Evolutionary conservation across 2,329 filamentous ascomycete species (phyloP), one percentile per base, ranked within the genome.

Genomic region (Capronia epimyces): DNA sequence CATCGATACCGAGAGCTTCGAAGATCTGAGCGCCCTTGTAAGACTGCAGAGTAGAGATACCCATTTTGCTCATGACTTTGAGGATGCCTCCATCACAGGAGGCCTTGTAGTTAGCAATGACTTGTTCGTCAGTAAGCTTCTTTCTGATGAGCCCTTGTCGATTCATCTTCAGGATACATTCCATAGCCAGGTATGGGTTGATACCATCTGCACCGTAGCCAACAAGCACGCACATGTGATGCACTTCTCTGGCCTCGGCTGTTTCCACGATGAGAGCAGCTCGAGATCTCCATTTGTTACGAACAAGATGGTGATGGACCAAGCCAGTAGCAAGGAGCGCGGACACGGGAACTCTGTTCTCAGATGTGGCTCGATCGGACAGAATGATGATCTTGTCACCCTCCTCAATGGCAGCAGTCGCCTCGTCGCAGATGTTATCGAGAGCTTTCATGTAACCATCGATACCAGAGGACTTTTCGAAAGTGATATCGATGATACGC

Each of bases 51-150:
- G 91, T 97, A 5, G 91, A 96, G 59, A 97, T 97, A 75, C 91
- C 91, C 91, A 97, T 97, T 78, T 97, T 97, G 69, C 86, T 93
- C 91, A 97, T 97, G 68, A 97, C 91, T 72, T 97, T 97, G 58
- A 97, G 77, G 58, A 97, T 95, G 74, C 91, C 91, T 65, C 91
- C 91, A 62, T 96, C 90, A 63, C 87, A 91, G 56, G 91, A 96
- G 70, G 94, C 87, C 74, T 94, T 95, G 79, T 96, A 97, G 75
- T 97, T 97, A 63, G 85, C 83, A 60, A 96, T 90, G 50, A 96
- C 82, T 63, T 84, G 79, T 55, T 95, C 84, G 52, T 93, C 81
- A 16, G 79, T 80, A 37, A 95, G 75, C 69, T 93, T 86, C 79
- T 94, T 95, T 69, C 89, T 86, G 69, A 96, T 94, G 56, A 96